These are phyloP conservation scores for Litsea cubeba DNA, from an alignment of 164 flowering plant species.

Conservation along the genomic window DNA sequence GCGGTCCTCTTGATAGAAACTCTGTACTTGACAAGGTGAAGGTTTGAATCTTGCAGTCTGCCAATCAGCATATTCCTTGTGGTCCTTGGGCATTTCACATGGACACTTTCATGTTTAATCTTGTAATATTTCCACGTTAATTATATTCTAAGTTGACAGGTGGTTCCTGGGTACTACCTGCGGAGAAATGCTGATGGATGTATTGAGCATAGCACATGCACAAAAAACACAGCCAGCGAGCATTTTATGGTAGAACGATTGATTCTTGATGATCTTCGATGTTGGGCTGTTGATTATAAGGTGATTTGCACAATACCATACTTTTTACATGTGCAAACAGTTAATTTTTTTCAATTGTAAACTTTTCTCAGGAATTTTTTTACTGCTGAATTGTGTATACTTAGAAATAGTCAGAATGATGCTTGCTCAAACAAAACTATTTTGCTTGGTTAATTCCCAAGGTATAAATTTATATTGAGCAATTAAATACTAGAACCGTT, in stretches of 20 bases:
- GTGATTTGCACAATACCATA: conserved; percentile 25
- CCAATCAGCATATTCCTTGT: background rate
- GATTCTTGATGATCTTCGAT: conserved; percentile 75
- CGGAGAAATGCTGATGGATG: conserved; percentile 72
- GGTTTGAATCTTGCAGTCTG: conserved; percentile 9
- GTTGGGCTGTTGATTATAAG: conserved; percentile 88
- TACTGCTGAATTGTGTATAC: background rate
- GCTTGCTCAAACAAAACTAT: no score
- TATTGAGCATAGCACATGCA: conserved; percentile 82
- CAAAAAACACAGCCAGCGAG: conserved; percentile 91
- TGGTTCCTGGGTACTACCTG: conserved; percentile 96
- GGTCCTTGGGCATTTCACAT: background rate
- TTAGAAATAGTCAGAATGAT: background rate
- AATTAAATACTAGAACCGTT: no score
- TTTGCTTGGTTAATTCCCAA: no score
- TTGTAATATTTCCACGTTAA: background rate
- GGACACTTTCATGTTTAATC: background rate
- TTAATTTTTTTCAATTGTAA: background rate
- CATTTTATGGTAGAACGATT: conserved; percentile 92
- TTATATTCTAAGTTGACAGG: conserved; percentile 30
- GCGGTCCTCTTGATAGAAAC: conserved; percentile 68
- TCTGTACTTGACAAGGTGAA: conserved; percentile 94
- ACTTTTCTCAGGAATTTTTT: background rate
- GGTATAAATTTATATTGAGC: no score
- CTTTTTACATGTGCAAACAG: background rate